Base-by-base conservation (phyloP, 1,284 basidiomycete genomes). In the Earliella scabrosa region DNA sequence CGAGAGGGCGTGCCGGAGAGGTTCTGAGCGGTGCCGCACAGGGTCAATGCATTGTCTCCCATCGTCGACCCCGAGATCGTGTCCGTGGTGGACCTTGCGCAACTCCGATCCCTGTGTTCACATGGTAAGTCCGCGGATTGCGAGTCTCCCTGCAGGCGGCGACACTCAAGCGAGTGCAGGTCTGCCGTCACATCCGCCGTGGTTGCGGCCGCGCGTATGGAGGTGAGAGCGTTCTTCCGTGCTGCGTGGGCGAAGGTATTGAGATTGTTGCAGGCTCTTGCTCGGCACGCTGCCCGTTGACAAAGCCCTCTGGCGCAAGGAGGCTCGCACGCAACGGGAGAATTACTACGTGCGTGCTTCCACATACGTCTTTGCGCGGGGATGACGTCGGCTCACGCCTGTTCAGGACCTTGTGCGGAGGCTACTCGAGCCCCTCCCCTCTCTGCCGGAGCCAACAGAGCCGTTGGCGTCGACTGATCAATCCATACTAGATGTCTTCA, bases 161-260 rank as follows among this genome's bases (percentile, higher is more conserved):
- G 29, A 27, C 26, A 50, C 24, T 41, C 34, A 16, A 23, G 56
- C 3, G 8, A 8, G 29, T 11, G n/a, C 61, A 90, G 88, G 88
- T 53, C 80, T 91, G 44, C 87, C 89, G 50, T 81, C 87, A 59
- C 77, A 87, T 62, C 89, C 88, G 31, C 71, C 78, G 14, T 91
- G 88, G 87, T 73, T 90, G 54, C 80, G 88, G 45, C 86, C 88
- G 29, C 78, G 86, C 48, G 77, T 88, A 63, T 91, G 88, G 88
- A 87, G 83, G 88, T 88, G 58, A 69, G 85, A 70, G 31, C 31
- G 4, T 10, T 34, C 45, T 53, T 45, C 50, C n/a, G 26, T 46
- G 29, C 14, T 11, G 21, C 35, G 27, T 49, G 29, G 29, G 27
- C 45, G 16, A 29, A 31, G 39, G 31, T 56, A 51, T 51, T 47